Evolutionary conservation across 2,329 filamentous ascomycete genomes (phyloP).

Genomic region (Alternaria atra): DNA sequence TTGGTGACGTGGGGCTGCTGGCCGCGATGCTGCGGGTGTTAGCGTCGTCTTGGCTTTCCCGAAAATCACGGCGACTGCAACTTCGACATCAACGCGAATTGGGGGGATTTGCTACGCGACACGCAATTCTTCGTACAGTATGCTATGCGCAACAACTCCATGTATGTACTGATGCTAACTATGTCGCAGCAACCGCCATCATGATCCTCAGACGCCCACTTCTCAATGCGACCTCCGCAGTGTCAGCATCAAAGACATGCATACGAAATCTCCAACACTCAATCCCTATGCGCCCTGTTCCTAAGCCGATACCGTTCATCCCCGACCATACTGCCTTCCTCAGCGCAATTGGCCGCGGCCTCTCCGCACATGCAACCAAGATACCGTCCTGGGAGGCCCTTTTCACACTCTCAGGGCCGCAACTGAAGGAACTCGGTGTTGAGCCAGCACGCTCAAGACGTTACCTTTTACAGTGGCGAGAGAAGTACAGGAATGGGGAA

Average conservation of each 20-base stretch:
- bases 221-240: conserved; percentile 35
- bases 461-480: conserved; percentile 88
- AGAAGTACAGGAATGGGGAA: conserved; percentile 80
- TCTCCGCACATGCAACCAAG: conserved; percentile 83
- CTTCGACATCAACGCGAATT: conserved; percentile 11
- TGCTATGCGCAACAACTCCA: background rate
- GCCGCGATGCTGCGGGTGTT: conserved; percentile 17
- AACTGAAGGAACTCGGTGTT: conserved; percentile 82
- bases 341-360: conserved; percentile 85
- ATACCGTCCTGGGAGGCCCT: conserved; percentile 90
- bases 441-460: conserved; percentile 83
- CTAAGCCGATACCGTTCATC: conserved; percentile 81
- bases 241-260: conserved; percentile 41
- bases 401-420: conserved; percentile 79
- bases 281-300: conserved; percentile 60
- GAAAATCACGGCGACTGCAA: conserved; percentile 38
- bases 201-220: conserved; percentile 51
- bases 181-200: conserved; percentile 19
- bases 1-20: conserved; percentile 19
- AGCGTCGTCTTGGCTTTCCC: conserved; percentile 40
- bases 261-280: conserved; percentile 51
- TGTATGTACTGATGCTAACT: background rate
- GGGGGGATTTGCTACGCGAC: conserved; percentile 1
- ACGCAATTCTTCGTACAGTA: background rate
- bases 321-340: conserved; percentile 88